These are phyloP conservation scores for Porcisia hertigi DNA, from an alignment of 208 protist species.

Conservation along the genomic window DNA sequence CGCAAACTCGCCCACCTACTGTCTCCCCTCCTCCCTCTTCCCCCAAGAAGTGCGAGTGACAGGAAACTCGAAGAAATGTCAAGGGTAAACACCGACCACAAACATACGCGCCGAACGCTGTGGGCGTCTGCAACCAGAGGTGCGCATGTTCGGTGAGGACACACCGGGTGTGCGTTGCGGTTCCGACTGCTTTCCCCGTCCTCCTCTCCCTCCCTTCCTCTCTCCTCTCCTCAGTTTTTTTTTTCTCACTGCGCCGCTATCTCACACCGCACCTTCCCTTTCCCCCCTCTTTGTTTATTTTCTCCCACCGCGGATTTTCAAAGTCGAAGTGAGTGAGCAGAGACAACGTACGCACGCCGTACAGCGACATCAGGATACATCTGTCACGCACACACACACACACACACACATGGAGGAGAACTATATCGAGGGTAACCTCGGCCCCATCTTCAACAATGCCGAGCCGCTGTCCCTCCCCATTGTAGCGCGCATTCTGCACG, in stretches of 20 bases:
- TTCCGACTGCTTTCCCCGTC: background rate
- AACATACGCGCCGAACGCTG: background rate
- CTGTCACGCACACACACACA: background rate
- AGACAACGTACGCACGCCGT: background rate
- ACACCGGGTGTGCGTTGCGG: background rate
- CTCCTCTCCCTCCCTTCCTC: background rate
- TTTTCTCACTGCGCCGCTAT: background rate
- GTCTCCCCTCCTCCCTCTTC: too few relatives aligned
- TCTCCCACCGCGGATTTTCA: too few relatives aligned
- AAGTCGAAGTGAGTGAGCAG: too few relatives aligned
- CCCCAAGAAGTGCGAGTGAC: background rate
- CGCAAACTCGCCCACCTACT: background rate
- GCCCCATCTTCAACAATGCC: constrained; percentile 65
- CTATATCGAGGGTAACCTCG: constrained; percentile 80
- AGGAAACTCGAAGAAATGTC: background rate
- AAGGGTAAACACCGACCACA: background rate
- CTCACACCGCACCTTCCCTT: too few relatives aligned
- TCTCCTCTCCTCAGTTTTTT: too few relatives aligned
- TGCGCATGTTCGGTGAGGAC: background rate
- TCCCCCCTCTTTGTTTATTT: too few relatives aligned
- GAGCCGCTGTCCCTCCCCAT: constrained; percentile 72
- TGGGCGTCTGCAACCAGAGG: background rate
- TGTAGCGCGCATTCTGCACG: constrained; percentile 59
- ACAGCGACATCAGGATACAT: background rate
- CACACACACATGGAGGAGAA: constrained; percentile 52